Percentiles rank a stretch among this genome's conserved stretches.
Evolutionary conservation across 75 land plant species (phyloP).

Genomic region (Picea sitchensis): DNA sequence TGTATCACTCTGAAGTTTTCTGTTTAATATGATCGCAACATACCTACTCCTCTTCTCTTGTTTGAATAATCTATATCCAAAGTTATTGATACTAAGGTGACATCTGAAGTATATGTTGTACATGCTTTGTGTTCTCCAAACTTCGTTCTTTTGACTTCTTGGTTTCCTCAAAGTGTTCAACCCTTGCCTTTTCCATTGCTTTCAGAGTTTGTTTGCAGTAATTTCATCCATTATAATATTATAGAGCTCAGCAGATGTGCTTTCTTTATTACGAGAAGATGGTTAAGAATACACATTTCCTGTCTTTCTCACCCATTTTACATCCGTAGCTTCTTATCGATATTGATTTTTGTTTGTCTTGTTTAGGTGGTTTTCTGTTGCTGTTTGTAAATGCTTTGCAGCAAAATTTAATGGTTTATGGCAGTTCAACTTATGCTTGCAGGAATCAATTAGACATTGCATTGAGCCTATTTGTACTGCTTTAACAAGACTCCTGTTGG

Average conservation of each 20-base stretch:
- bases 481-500: neutral
- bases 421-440: constrained; percentile 11
- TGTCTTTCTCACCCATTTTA: neutral
- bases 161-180: neutral
- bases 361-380: neutral
- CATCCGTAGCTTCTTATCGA: neutral
- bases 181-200: neutral
- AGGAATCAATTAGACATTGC: constrained; percentile 5
- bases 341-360: constrained; percentile 7
- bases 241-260: neutral
- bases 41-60: neutral
- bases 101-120: neutral
- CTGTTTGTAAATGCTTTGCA: neutral
- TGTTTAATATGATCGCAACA: neutral
- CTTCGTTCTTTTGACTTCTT: neutral
- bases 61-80: neutral
- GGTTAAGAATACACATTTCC: neutral
- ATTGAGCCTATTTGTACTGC: constrained; percentile 6
- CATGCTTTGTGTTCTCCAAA: neutral
- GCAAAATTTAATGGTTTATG: constrained; percentile 7
- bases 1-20: neutral
- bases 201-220: neutral
- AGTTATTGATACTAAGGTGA: neutral
- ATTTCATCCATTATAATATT: neutral
- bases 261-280: neutral